Percentiles rank a stretch among this genome's conserved stretches.
These are phyloP conservation scores for Pleodorina starrii DNA, from an alignment of 139 green algal species.

Conservation along the genomic window DNA sequence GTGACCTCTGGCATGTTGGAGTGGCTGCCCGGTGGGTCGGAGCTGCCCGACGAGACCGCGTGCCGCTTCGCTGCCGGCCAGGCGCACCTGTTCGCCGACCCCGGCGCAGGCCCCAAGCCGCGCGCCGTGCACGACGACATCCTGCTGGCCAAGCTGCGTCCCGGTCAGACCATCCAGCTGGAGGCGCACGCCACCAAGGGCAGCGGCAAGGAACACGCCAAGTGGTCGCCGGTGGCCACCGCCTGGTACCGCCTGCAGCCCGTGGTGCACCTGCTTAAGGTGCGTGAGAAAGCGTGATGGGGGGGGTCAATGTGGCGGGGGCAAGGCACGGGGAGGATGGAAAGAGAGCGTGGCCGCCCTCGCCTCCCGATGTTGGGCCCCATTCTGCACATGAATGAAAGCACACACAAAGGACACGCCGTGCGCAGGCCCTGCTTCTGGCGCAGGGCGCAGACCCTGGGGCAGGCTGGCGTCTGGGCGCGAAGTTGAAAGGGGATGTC, in stretches of 20 bases:
- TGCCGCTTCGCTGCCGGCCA: constrained; percentile 79
- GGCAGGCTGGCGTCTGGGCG: no score
- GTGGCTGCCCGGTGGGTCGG: constrained; percentile 91
- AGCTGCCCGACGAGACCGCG: constrained; percentile 90
- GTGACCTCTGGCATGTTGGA: constrained; percentile 77
- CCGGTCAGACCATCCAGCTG: constrained; percentile 86
- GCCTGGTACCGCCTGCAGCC: constrained; percentile 93
- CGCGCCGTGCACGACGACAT: constrained; percentile 88
- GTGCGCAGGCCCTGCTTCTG: no score
- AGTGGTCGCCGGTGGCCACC: constrained; percentile 98
- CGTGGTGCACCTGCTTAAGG: constrained; percentile 84
- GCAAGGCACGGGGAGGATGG: no score
- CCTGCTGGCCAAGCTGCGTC: constrained; percentile 90
- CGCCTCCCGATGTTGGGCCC: no score
- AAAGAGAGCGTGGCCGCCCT: no score
- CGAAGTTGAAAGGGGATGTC: no score
- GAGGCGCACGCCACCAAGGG: constrained; percentile 95
- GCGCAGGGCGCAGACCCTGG: no score
- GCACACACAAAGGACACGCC: no score
- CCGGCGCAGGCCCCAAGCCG: not conserved
- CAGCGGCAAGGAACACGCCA: constrained; percentile 94
- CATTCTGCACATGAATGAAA: no score
- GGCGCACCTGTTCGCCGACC: constrained; percentile 54
- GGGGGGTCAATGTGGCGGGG: not conserved
- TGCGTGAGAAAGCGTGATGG: constrained; percentile 24